Base-by-base conservation (phyloP, 345 rosid species). In the Pistacia integerrima region DNA sequence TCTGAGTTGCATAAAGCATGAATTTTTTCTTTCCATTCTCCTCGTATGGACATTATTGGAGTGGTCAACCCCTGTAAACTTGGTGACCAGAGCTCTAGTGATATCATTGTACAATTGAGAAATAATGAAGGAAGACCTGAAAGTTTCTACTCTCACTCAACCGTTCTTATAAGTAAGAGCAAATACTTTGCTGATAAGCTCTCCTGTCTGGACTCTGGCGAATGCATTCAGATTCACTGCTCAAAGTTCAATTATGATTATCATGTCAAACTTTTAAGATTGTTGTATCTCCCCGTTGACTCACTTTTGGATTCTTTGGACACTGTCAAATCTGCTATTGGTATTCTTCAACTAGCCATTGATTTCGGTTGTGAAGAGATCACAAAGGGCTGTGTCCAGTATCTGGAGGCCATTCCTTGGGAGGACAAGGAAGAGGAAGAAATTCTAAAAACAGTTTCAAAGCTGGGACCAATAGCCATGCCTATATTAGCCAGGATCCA, bases 351-450 rank as follows among this genome's bases (percentile, higher is more conserved):
- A 67, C 77, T 85, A 38, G 87, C 89, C 2, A 77, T 80, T 77
- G 66, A 74, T 44, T 82, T 84, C 35, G 70, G 64, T 59, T 89
- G 90, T 73, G 83, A 87, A 76, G 87, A 84, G 67, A 73, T 85
- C 66, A 81, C 80, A 41, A 80, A 80, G 56, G 73, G 77, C 78
- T 89, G 90, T 75, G 74, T 87, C 58, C 86, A 81, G 77, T 87
- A 84, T 72, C 72, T 84, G 75, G 92, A 85, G 82, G 90, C 90
- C 51, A 77, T 85, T 71, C 90, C 89, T 75, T 85, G 89, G 88
- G 88, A 84, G 67, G 85, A 86, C 38, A 64, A 79, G 63, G 86
- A 89, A 81, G 91, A 89, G 83, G 89, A 89, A 67, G 83, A 82
- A 67, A 84, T 87, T 52, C 35, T 87, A 60, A 76, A 80, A 80